Evolutionary conservation across 805 yeast species (phyloP).

Genomic region (Schizosaccharomyces osmophilus): DNA sequence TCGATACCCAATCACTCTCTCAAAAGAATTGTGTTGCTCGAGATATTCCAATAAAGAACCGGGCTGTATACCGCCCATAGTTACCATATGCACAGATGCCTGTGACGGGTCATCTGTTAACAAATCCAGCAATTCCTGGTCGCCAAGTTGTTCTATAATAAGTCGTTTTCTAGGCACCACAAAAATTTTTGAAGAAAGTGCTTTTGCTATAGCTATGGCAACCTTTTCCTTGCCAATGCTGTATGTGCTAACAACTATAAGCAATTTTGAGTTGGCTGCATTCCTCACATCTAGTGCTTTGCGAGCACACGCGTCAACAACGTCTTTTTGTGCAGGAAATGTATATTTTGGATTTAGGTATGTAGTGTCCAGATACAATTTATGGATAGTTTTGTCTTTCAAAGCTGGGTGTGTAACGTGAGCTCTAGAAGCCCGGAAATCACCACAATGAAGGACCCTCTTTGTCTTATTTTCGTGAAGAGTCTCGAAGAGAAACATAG

Average conservation of each 20-base stretch:
- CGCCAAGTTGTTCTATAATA: slow-evolving; percentile 24
- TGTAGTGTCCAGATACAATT: slow-evolving; percentile 71
- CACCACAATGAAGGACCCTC: slow-evolving; percentile 63
- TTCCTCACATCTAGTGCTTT: neutral
- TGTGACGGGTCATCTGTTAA: slow-evolving; percentile 22
- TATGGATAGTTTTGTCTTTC: slow-evolving; percentile 20
- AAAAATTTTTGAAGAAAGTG: slow-evolving; percentile 15
- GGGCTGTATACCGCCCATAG: slow-evolving; percentile 30
- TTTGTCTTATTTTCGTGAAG: slow-evolving; percentile 5
- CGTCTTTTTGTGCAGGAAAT: slow-evolving; percentile 55
- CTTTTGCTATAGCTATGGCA: slow-evolving; percentile 27
- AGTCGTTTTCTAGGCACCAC: slow-evolving; percentile 25
- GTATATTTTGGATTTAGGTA: slow-evolving; percentile 50
- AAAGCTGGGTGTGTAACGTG: slow-evolving; percentile 21
- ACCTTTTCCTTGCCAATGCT: slow-evolving; percentile 79
- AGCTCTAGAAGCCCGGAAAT: slow-evolving; percentile 44
- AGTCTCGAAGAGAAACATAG: slow-evolving; percentile 42
- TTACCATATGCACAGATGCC: slow-evolving; percentile 46
- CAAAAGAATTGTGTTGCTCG: slow-evolving; percentile 25
- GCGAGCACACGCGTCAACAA: slow-evolving; percentile 33
- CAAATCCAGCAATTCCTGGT: slow-evolving; percentile 16
- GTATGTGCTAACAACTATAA: slow-evolving; percentile 64
- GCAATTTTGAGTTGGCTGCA: slow-evolving; percentile 13
- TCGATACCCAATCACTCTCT: slow-evolving; percentile 29
- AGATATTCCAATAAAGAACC: slow-evolving; percentile 22